phyloP scores from a whole-genome alignment of 768 basidiomycete genomes.

The Sporobolomyces pararoseus region DNA sequence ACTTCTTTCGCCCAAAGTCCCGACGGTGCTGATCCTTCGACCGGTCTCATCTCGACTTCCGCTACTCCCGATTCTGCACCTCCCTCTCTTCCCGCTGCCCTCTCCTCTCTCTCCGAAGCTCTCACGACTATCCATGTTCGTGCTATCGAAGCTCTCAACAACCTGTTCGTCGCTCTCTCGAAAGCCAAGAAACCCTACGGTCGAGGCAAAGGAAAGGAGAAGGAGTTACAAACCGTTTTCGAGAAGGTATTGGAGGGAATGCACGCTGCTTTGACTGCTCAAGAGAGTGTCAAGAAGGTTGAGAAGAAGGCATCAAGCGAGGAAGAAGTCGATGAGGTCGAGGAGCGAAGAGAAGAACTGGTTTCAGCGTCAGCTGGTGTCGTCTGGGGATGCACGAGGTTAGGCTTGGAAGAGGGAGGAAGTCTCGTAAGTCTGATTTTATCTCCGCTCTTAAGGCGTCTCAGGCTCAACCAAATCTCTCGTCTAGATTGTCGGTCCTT shows the following conservation, averaged over 20 bases:
- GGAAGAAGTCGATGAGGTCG: conserved; percentile 40
- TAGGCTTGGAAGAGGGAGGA: conserved; percentile 41
- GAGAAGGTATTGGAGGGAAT: conserved; percentile 22
- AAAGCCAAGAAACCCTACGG: conserved; percentile 29
- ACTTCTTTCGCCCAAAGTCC: conserved; percentile 26
- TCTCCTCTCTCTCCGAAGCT: conserved; percentile 28
- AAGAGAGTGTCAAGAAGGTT: conserved; percentile 1
- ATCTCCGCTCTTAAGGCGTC: no score
- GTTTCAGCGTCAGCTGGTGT: conserved; percentile 47
- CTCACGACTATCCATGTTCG: conserved; percentile 51
- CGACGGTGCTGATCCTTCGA: conserved; percentile 23
- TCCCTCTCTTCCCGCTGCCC: conserved; percentile 10
- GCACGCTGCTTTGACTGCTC: conserved; percentile 15
- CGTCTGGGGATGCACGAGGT: conserved; percentile 41
- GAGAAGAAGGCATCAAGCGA: conserved; percentile 40
- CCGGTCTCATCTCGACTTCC: conserved; percentile 20
- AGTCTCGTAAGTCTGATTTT: conserved; percentile 18
- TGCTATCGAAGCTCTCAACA: conserved; percentile 53
- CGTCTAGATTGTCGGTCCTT: conserved; percentile 24
- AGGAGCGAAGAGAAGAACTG: conserved; percentile 47
- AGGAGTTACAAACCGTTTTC: conserved; percentile 31
- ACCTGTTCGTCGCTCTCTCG: conserved; percentile 51
- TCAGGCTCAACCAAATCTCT: no score
- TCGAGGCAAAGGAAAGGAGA: conserved; percentile 3
- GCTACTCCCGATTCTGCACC: neutral